Evolutionary conservation across 1,284 basidiomycete species (phyloP).

Genomic region (Singerocomus rubriflavus): DNA sequence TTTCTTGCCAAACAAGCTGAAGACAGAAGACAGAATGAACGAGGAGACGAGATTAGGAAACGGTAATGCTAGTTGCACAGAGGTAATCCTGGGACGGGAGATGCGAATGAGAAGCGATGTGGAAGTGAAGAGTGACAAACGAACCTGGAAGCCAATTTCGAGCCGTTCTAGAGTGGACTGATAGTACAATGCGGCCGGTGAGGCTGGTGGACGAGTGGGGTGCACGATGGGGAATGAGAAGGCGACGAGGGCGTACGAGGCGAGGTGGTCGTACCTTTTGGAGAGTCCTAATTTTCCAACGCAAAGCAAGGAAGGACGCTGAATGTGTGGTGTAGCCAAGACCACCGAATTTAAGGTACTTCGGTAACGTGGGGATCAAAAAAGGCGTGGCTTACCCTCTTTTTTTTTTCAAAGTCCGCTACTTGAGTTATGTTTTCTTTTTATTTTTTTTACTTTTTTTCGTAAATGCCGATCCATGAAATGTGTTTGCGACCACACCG

Average conservation of each 20-base stretch:
- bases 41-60: slow-evolving; percentile 54
- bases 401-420: slow-evolving; percentile 41
- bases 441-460: slow-evolving; percentile 5
- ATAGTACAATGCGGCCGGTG: slow-evolving; percentile 65
- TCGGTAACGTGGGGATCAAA: slow-evolving; percentile 49
- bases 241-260: not conserved
- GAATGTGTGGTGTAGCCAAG: slow-evolving; percentile 28
- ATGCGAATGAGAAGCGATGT: slow-evolving; percentile 9
- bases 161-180: slow-evolving; percentile 75
- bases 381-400: slow-evolving; percentile 56
- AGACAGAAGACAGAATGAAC: slow-evolving; percentile 54
- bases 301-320: slow-evolving; percentile 41
- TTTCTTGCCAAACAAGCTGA: slow-evolving; percentile 48
- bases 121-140: slow-evolving; percentile 21
- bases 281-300: slow-evolving; percentile 41
- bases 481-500: not conserved
- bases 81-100: slow-evolving; percentile 44
- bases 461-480: slow-evolving; percentile 29
- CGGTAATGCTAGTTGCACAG: slow-evolving; percentile 67
- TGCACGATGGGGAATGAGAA: slow-evolving; percentile 17
- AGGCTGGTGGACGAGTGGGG: slow-evolving; percentile 29
- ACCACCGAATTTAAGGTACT: slow-evolving; percentile 39
- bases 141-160: slow-evolving; percentile 68
- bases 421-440: slow-evolving; percentile 14
- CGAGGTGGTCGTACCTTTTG: slow-evolving; percentile 34